phyloP scores from a whole-genome alignment of 1,139 yeast genomes.

The Yamadazyma pseudoaaseri region DNA sequence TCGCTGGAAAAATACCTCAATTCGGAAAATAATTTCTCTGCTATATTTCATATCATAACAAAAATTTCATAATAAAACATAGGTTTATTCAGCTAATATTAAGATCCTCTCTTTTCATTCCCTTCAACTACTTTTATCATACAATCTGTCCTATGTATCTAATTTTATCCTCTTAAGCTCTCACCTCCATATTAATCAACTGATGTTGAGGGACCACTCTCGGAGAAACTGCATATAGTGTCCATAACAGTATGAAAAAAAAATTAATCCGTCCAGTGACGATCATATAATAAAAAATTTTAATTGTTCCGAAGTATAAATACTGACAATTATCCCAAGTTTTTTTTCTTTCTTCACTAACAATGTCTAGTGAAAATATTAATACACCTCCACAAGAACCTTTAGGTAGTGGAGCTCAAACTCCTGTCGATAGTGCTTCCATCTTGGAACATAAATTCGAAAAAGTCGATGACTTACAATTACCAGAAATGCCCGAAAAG shows the following conservation, averaged over 20 bases:
- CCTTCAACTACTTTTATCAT: no score
- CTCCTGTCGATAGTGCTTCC: conserved; percentile 32
- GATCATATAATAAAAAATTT: no score
- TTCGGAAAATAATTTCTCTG: no score
- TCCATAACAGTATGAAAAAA: no score
- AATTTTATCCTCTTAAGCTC: no score
- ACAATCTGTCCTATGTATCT: no score
- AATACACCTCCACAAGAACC: neutral
- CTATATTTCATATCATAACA: no score
- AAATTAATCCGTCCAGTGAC: no score
- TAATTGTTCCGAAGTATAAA: neutral
- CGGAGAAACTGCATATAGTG: neutral
- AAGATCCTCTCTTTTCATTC: no score
- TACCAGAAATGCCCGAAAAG: conserved; percentile 28
- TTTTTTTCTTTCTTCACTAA: neutral
- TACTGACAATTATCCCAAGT: neutral
- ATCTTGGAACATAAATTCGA: conserved; percentile 27
- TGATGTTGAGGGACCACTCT: neutral
- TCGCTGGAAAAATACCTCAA: no score
- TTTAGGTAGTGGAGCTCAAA: conserved; percentile 24
- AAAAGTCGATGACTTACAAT: conserved; percentile 7
- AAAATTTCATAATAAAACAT: no score
- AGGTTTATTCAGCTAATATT: no score
- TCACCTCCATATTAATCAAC: neutral
- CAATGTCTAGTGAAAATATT: neutral